phyloP scores from a whole-genome alignment of 768 basidiomycete species.

The Hypholoma fasciculare region DNA sequence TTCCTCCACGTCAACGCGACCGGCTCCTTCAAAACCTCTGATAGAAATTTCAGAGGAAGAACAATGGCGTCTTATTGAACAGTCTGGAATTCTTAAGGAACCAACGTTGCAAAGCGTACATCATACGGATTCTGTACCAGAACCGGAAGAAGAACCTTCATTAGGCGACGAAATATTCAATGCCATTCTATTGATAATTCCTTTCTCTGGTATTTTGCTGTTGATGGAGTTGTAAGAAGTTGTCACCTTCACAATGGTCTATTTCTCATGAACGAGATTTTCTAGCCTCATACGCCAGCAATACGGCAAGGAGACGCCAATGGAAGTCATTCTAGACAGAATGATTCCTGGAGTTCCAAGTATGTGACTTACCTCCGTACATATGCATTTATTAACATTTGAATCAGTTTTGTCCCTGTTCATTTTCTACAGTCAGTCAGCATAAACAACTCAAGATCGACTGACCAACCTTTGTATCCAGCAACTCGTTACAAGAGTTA shows the following conservation, averaged over 20 bases:
- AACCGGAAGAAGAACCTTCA: conserved; percentile 35
- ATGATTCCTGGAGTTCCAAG: conserved; percentile 73
- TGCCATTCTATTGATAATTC: conserved; percentile 63
- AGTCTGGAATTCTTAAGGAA: conserved; percentile 57
- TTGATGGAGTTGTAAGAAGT: conserved; percentile 82
- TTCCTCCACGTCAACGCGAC: conserved; percentile 7
- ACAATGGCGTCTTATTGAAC: conserved; percentile 73
- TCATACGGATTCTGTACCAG: conserved; percentile 16
- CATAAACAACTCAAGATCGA: neutral
- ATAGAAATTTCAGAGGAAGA: conserved; percentile 70
- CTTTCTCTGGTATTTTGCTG: conserved; percentile 71
- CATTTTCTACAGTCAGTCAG: conserved; percentile 69
- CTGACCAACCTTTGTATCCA: conserved; percentile 20
- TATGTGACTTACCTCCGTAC: conserved; percentile 33
- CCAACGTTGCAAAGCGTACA: conserved; percentile 10
- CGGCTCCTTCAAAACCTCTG: conserved; percentile 24
- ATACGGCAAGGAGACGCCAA: conserved; percentile 61
- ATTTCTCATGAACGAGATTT: neutral
- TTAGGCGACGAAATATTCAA: conserved; percentile 73
- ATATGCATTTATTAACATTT: conserved; percentile 4
- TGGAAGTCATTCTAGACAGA: conserved; percentile 50
- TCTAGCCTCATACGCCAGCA: conserved; percentile 75
- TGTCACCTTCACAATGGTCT: neutral
- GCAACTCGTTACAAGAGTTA: conserved; percentile 67
- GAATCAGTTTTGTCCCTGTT: conserved; percentile 67